Conservation (phyloP, 257 asterid species). For the Striga asiatica region DNA sequence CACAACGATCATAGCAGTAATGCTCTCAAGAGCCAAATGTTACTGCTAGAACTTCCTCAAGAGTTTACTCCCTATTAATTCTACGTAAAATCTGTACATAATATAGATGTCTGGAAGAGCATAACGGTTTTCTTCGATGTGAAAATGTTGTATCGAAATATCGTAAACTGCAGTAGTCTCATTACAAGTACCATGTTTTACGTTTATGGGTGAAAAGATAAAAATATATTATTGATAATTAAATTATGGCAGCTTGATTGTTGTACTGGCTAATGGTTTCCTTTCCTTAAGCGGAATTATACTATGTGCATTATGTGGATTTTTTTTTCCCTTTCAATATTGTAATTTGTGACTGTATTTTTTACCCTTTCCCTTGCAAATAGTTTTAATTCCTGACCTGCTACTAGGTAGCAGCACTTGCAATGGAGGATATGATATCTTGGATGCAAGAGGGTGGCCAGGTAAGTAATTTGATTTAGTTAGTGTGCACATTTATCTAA, state of each 20-base stretch:
- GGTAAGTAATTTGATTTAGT: constrained; percentile 34
- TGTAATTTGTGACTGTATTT: constrained; percentile 23
- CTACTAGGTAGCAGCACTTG: constrained; percentile 99
- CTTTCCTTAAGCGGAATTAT: constrained; percentile 9
- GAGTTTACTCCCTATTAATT: background rate
- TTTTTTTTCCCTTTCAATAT: constrained; percentile 4
- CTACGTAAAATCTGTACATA: background rate
- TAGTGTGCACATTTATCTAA: constrained; percentile 4
- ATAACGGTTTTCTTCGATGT: background rate
- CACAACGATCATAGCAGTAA: background rate
- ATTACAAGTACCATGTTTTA: background rate
- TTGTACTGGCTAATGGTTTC: background rate
- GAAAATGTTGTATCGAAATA: background rate
- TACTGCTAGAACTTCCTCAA: too few species aligned
- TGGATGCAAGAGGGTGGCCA: constrained; percentile 99
- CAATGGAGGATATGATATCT: constrained; percentile 98
- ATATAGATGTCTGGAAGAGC: background rate
- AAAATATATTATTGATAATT: background rate
- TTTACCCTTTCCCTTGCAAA: constrained; percentile 46
- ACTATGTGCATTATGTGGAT: constrained; percentile 5
- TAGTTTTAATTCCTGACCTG: constrained; percentile 72
- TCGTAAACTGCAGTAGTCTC: too few species aligned
- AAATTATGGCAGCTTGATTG: background rate
- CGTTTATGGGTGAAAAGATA: background rate
- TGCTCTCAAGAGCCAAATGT: too few species aligned